phyloP scores from a whole-genome alignment of 1,139 yeast genomes.

The Kurtzmaniella quercitrusa region DNA sequence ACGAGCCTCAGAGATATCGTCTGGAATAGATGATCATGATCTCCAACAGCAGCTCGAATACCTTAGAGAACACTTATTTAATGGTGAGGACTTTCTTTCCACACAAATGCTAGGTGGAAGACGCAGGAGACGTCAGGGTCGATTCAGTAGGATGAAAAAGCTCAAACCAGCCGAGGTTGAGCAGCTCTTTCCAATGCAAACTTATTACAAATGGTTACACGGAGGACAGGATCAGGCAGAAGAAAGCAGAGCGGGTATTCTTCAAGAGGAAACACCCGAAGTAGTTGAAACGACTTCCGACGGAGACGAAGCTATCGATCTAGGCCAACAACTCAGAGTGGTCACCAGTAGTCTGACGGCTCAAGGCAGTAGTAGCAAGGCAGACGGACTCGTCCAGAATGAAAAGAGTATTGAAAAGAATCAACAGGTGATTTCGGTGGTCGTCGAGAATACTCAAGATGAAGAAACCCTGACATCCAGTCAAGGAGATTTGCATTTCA shows the following conservation, averaged over 20 bases:
- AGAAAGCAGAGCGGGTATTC: conserved; percentile 29
- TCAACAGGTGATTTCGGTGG: background rate
- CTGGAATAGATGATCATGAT: conserved; percentile 19
- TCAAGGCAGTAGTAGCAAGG: background rate
- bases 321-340: background rate
- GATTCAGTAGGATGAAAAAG: conserved; percentile 47
- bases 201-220: conserved; percentile 59
- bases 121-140: conserved; percentile 31
- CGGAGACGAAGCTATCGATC: background rate
- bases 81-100: conserved; percentile 30
- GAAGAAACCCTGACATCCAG: conserved; percentile 3
- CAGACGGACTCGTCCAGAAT: background rate
- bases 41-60: conserved; percentile 35
- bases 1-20: background rate
- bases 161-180: conserved; percentile 61
- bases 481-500: conserved; percentile 43
- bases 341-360: background rate
- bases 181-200: conserved; percentile 58
- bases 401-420: background rate
- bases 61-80: conserved; percentile 28
- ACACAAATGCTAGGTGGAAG: conserved; percentile 22
- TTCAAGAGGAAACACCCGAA: conserved; percentile 28
- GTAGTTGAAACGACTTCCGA: background rate
- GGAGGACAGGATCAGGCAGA: conserved; percentile 48
- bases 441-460: background rate